Percentiles rank a stretch among this genome's conserved stretches.
Evolutionary conservation across 768 basidiomycete genomes (phyloP).

Genomic region (Trametes sanguinea): DNA sequence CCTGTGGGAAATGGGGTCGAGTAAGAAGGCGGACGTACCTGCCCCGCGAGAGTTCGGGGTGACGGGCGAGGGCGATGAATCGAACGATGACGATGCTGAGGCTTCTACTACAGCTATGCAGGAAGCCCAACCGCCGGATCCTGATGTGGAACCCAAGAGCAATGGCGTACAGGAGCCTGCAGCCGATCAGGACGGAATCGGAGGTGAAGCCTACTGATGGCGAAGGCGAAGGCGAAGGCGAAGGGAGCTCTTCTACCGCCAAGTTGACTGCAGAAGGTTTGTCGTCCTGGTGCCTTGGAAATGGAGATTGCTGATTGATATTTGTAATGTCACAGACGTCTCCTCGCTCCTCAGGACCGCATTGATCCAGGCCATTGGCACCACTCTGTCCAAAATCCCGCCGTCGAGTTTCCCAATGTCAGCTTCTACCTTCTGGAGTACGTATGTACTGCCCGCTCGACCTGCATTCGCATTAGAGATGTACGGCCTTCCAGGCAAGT

Average conservation of each 20-base stretch:
- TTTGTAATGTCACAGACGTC: conserved; percentile 43
- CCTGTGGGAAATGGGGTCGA: conserved; percentile 65
- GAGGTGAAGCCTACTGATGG: conserved; percentile 31
- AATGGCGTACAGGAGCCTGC: not conserved
- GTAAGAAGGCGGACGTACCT: conserved; percentile 56
- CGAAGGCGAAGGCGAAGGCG: conserved; percentile 2
- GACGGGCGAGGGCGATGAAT: conserved; percentile 25
- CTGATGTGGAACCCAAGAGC: not conserved
- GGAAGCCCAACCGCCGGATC: not conserved
- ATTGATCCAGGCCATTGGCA: conserved; percentile 65
- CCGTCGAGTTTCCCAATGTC: conserved; percentile 69
- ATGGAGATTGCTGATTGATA: not conserved
- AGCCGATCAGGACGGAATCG: not conserved
- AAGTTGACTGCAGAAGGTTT: conserved; percentile 32
- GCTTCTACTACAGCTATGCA: conserved; percentile 17
- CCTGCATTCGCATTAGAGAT: conserved; percentile 56
- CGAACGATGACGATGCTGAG: conserved; percentile 2
- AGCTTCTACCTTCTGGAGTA: conserved; percentile 74
- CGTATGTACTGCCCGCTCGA: conserved; percentile 76
- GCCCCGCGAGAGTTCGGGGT: conserved; percentile 30
- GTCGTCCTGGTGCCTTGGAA: not conserved
- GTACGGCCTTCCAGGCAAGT: conserved; percentile 25
- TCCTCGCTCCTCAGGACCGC: conserved; percentile 58
- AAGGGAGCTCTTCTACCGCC: conserved; percentile 1
- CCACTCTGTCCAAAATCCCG: conserved; percentile 48